phyloP scores from a whole-genome alignment of 768 basidiomycete genomes.

The Brasilioporus rufonigricans region DNA sequence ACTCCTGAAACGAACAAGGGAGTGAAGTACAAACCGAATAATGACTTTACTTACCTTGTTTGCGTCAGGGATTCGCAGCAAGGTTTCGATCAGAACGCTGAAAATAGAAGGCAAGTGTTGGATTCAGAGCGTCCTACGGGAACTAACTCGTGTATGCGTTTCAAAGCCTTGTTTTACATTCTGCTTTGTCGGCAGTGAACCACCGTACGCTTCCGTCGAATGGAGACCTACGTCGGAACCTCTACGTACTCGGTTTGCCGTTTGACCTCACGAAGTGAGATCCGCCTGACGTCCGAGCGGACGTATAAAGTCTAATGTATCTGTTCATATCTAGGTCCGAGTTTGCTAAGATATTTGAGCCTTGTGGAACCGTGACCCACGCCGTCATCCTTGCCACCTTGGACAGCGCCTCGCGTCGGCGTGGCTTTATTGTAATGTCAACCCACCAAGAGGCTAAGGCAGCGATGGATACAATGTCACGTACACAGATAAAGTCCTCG shows the following conservation, averaged over 20 bases:
- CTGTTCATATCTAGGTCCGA: conserved; percentile 39
- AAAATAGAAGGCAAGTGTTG: conserved; percentile 51
- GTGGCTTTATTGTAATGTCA: conserved; percentile 83
- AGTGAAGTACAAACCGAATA: not conserved
- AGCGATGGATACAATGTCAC: conserved; percentile 66
- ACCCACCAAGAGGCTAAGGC: conserved; percentile 65
- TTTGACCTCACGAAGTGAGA: conserved; percentile 76
- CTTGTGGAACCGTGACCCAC: conserved; percentile 66
- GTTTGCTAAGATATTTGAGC: conserved; percentile 59
- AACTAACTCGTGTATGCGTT: conserved; percentile 21
- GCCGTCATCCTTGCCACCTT: conserved; percentile 82
- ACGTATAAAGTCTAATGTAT: not conserved
- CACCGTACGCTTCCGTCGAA: conserved; percentile 21
- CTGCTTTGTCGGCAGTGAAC: not conserved
- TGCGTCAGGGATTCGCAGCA: conserved; percentile 10
- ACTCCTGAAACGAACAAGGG: conserved; percentile 8
- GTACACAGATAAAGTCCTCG: conserved; percentile 65
- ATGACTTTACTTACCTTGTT: conserved; percentile 7
- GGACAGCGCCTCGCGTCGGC: conserved; percentile 78
- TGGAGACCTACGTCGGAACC: conserved; percentile 61
- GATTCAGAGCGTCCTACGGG: not conserved
- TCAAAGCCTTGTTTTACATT: conserved; percentile 39
- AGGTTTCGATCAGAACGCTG: conserved; percentile 49
- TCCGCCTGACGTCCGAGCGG: not conserved
- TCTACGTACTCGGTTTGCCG: conserved; percentile 82